phyloP scores from a whole-genome alignment of 2,329 filamentous ascomycete species.

The Neonectria coccinea region DNA sequence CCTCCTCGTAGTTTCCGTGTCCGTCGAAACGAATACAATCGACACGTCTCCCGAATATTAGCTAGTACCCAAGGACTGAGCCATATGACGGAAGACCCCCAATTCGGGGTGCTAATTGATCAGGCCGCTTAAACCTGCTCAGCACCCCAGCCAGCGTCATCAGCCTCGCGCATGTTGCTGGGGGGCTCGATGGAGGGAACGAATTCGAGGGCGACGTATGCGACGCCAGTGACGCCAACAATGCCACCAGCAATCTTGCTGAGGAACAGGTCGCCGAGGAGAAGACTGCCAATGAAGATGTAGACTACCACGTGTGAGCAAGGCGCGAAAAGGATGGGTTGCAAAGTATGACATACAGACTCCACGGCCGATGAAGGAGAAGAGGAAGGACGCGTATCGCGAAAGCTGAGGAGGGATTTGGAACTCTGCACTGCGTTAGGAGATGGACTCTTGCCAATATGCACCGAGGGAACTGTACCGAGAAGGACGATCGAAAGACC shows the following conservation, averaged over 20 bases:
- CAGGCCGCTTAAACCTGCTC: slow-evolving; percentile 73
- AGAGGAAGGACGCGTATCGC: slow-evolving; percentile 96
- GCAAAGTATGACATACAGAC: slow-evolving; percentile 75
- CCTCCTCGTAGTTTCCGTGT: neutral
- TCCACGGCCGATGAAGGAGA: slow-evolving; percentile 96
- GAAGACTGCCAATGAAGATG: slow-evolving; percentile 90
- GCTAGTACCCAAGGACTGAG: neutral
- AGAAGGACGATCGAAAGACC: slow-evolving; percentile 81
- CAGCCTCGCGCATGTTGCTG: slow-evolving; percentile 83
- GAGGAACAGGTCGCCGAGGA: slow-evolving; percentile 75
- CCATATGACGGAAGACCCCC: slow-evolving; percentile 7
- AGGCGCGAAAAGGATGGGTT: neutral
- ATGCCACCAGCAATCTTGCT: slow-evolving; percentile 82
- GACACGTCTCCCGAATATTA: neutral
- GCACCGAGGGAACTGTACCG: slow-evolving; percentile 53
- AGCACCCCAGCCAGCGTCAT: slow-evolving; percentile 77
- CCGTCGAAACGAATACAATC: neutral
- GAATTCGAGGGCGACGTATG: slow-evolving; percentile 81
- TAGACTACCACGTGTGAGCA: slow-evolving; percentile 74
- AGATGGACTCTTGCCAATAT: neutral
- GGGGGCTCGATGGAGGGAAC: slow-evolving; percentile 83
- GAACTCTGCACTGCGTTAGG: slow-evolving; percentile 72
- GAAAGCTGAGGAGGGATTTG: slow-evolving; percentile 93
- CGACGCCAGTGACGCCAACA: slow-evolving; percentile 82
- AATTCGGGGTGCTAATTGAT: slow-evolving; percentile 6